Conservation (phyloP, 805 yeast genomes). For the Kluyveromyces siamensis region DNA sequence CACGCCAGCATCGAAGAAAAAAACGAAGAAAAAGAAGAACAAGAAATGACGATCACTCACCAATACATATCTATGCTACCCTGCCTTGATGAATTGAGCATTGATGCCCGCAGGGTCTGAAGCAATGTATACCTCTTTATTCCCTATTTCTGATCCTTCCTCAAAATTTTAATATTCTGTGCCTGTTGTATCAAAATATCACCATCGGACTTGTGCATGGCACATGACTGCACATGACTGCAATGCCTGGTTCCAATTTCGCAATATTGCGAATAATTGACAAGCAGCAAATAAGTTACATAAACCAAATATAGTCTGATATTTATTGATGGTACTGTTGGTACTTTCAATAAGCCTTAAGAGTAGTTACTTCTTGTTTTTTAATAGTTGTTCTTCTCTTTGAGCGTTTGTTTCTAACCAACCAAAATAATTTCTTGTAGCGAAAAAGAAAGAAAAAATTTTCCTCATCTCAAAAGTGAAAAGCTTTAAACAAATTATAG, state of each 20-base stretch:
- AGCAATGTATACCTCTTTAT: no score
- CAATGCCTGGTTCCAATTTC: neutral
- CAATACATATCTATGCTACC: neutral
- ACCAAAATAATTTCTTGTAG: neutral
- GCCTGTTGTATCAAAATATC: neutral
- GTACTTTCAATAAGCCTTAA: neutral
- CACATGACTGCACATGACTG: neutral
- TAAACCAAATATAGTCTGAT: neutral
- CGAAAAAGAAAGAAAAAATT: slow-evolving; percentile 1
- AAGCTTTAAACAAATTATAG: neutral
- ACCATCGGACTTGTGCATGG: neutral
- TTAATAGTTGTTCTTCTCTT: no score
- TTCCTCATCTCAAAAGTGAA: neutral
- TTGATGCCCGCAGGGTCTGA: no score
- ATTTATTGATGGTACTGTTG: neutral
- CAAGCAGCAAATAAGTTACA: neutral
- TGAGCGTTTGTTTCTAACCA: neutral
- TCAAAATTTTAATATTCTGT: neutral
- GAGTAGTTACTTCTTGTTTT: neutral
- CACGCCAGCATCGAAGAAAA: slow-evolving; percentile 3
- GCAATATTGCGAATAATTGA: neutral
- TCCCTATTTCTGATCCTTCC: neutral
- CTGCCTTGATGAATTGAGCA: neutral
- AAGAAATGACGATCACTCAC: slow-evolving; percentile 1
- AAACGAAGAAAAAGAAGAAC: slow-evolving; percentile 15